Conservation (phyloP, 169 alveolate species). For the Pseudocohnilembus persalinus region DNA sequence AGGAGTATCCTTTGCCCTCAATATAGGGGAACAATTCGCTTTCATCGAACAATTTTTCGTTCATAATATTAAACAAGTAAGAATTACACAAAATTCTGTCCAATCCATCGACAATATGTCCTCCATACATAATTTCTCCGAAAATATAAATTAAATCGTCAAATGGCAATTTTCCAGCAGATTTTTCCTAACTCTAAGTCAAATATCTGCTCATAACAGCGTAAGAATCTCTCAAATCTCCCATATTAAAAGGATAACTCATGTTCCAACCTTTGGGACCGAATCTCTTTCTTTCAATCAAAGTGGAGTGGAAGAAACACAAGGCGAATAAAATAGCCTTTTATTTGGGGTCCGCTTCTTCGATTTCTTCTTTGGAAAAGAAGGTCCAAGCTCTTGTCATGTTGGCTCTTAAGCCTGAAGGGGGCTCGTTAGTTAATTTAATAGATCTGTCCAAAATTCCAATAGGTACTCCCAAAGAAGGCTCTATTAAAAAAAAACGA, state of each 20-base stretch:
- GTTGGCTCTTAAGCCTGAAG: slow-evolving; percentile 94
- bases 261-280: slow-evolving; percentile 98
- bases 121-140: slow-evolving; percentile 99
- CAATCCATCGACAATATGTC: slow-evolving; percentile 96
- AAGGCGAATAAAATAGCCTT: slow-evolving; percentile 94
- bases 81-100: slow-evolving; percentile 93
- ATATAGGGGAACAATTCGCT: slow-evolving; percentile 91
- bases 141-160: slow-evolving; percentile 95
- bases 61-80: slow-evolving; percentile 92
- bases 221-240: slow-evolving; percentile 96
- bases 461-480: slow-evolving; percentile 91
- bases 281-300: slow-evolving; percentile 96
- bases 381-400: slow-evolving; percentile 95
- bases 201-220: slow-evolving; percentile 85
- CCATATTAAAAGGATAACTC: slow-evolving; percentile 94
- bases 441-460: slow-evolving; percentile 96
- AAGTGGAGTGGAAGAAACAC: slow-evolving; percentile 96
- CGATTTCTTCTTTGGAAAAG: slow-evolving; percentile 92
- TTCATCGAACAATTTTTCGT: slow-evolving; percentile 93
- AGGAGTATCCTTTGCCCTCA: slow-evolving; percentile 80
- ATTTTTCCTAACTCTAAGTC: slow-evolving; percentile 54
- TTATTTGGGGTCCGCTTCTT: slow-evolving; percentile 91
- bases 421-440: slow-evolving; percentile 97
- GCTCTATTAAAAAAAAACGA: too few species aligned
- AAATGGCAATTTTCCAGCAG: slow-evolving; percentile 97